Evolutionary conservation across 2,329 filamentous ascomycete genomes (phyloP), one percentile per base, ranked within the genome.

Genomic region (Botryosphaeria agaves): DNA sequence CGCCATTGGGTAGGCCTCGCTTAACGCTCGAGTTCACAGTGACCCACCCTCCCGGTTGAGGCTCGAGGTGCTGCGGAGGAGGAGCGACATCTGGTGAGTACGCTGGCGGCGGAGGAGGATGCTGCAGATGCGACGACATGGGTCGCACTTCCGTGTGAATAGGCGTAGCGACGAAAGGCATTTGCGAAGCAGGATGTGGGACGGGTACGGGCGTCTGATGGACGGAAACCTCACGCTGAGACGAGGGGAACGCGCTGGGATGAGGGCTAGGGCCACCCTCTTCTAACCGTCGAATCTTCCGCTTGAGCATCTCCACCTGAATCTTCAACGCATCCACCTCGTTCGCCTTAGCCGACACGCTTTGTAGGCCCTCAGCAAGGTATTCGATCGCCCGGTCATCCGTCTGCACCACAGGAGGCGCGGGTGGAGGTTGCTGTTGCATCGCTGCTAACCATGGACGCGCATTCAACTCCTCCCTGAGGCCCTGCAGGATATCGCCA

Each of bases 301-400:
- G 56, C 42, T 59, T 61, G 43, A 65, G 46, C 8, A 64, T 53
- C 29, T 62, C 58, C 7, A 64, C 42, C 29, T 57, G 56, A 38
- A 64, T 48, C 36, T 54, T 60, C 27, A 65, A 36, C 4, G 46
- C 52, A 31, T 64, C 60, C 7, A 64, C 45, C 34, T 64, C 60
- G 18, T 53, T 57, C 6, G 53, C 52, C 40, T 59, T 59, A 28
- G 48, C 49, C 5, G 55, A 49, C 15, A 62, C 44, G 16, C 43
- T 42, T 29, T 48, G 43, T 3, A 62, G 41, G 34, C 57, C 56
- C 14, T 45, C 46, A 7, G 57, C 53, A 34, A 64, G 51, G 7
- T 61, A 43, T 26, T 63, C 58, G 8, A 64, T 43, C 18, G 59
- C 55, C 21, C 12, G 9, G 12, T 23, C 21, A 23, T 11, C 21